A percentile compares a stretch with the other conserved stretches of the same genome.
Evolutionary conservation across 257 asterid genomes (phyloP).

Genomic region (Nicotiana noctiflora): DNA sequence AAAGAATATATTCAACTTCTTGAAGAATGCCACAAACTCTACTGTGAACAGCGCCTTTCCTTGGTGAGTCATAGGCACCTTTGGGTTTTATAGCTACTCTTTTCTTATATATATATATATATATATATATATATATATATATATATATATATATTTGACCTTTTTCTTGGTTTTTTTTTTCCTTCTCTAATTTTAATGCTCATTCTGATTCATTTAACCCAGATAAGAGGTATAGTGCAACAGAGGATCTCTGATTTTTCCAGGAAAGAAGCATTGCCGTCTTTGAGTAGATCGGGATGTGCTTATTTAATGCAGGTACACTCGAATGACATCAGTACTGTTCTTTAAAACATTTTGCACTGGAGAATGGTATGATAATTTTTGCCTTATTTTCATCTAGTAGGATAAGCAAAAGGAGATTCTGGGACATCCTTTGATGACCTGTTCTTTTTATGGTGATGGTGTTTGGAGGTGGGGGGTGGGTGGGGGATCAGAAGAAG

Average conservation of each 20-base stretch:
- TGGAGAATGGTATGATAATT: not conserved
- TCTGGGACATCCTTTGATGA: no score
- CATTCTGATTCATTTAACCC: slow-evolving; percentile 16
- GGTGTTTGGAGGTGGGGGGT: no score
- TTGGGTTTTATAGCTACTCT: not conserved
- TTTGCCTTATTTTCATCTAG: not conserved
- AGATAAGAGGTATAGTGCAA: slow-evolving; percentile 85
- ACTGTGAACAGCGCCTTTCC: slow-evolving; percentile 93
- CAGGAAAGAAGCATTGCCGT: slow-evolving; percentile 81
- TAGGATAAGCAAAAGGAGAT: not conserved
- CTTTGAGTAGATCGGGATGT: slow-evolving; percentile 96
- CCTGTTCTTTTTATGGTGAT: no score
- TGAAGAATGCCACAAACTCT: slow-evolving; percentile 90
- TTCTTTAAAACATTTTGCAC: not conserved
- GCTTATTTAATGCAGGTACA: slow-evolving; percentile 94
- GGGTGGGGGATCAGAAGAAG: no score
- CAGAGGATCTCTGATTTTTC: slow-evolving; percentile 86
- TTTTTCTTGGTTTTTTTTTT: not conserved
- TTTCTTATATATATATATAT: not conserved
- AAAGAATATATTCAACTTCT: slow-evolving; percentile 90
- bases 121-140: no score
- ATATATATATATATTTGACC: not conserved
- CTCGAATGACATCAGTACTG: slow-evolving; percentile 3
- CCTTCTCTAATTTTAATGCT: not conserved
- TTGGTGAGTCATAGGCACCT: slow-evolving; percentile 45